Percentiles rank a stretch among this genome's conserved stretches.
These are phyloP conservation scores for Exsudoporus frostii DNA, from an alignment of 768 basidiomycete genomes.

Conservation along the genomic window DNA sequence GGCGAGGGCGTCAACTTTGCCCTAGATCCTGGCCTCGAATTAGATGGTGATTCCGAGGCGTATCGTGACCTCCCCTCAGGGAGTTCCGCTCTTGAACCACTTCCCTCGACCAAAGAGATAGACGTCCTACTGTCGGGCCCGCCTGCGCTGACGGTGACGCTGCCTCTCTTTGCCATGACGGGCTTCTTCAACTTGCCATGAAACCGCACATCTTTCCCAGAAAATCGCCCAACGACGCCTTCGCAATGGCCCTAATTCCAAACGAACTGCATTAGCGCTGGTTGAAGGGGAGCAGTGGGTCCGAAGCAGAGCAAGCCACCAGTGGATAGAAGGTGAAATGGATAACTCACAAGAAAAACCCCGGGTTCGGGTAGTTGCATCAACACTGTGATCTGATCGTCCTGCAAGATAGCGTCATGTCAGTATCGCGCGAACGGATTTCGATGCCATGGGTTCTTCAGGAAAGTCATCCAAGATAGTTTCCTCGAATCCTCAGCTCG, in stretches of 20 bases:
- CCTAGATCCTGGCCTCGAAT: slow-evolving; percentile 18
- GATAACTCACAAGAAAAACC: slow-evolving; percentile 58
- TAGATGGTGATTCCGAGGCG: slow-evolving; percentile 17
- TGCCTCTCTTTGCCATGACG: slow-evolving; percentile 65
- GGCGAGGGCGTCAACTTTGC: slow-evolving; percentile 19
- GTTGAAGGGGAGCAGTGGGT: background rate
- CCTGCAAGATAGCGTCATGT: slow-evolving; percentile 40
- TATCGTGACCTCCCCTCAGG: slow-evolving; percentile 4
- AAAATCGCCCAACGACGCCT: slow-evolving; percentile 79
- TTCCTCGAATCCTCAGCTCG: background rate
- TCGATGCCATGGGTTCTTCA: background rate
- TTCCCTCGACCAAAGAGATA: slow-evolving; percentile 16
- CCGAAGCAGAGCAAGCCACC: background rate
- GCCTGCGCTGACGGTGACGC: slow-evolving; percentile 9
- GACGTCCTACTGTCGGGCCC: slow-evolving; percentile 13
- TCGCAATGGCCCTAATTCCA: slow-evolving; percentile 73
- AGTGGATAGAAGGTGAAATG: too few species aligned
- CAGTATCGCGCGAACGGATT: slow-evolving; percentile 1
- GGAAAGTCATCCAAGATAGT: background rate
- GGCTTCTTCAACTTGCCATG: slow-evolving; percentile 76
- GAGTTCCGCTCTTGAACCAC: background rate
- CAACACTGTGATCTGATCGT: slow-evolving; percentile 75
- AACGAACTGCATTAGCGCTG: background rate
- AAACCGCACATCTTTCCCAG: slow-evolving; percentile 60
- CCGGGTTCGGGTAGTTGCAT: slow-evolving; percentile 63